These are phyloP conservation scores for Lentinula sp. DNA, from an alignment of 768 basidiomycete genomes.

Conservation along the genomic window DNA sequence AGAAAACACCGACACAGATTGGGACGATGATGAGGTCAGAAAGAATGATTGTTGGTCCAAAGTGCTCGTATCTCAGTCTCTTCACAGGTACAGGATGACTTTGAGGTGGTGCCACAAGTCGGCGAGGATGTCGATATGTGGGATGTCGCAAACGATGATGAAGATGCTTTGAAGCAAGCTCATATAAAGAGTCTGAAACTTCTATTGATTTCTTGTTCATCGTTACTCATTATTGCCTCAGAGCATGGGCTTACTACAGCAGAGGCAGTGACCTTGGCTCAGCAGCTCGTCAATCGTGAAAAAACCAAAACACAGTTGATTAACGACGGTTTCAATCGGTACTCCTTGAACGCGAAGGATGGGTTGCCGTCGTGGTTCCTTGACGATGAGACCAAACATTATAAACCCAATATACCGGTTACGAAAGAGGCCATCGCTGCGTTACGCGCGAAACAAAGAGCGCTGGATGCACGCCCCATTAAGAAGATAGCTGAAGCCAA, in stretches of 20 bases:
- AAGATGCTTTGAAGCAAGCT: slow-evolving; percentile 60
- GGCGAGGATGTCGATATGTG: slow-evolving; percentile 66
- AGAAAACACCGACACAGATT: slow-evolving; percentile 16
- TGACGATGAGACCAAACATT: slow-evolving; percentile 90
- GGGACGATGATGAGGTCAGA: slow-evolving; percentile 21
- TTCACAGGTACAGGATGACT: slow-evolving; percentile 49
- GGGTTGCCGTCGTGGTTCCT: slow-evolving; percentile 94
- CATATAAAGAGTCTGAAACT: slow-evolving; percentile 54
- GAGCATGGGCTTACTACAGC: slow-evolving; percentile 80
- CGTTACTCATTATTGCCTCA: slow-evolving; percentile 22
- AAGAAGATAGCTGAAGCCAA: slow-evolving; percentile 99
- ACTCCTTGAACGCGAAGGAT: slow-evolving; percentile 88
- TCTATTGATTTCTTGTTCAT: neutral
- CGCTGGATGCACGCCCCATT: slow-evolving; percentile 93
- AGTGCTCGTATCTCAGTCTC: neutral
- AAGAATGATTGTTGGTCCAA: neutral
- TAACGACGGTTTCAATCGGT: slow-evolving; percentile 93
- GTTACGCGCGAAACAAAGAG: slow-evolving; percentile 85
- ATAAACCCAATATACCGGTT: slow-evolving; percentile 92
- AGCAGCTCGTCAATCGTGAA: slow-evolving; percentile 84
- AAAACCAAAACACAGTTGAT: slow-evolving; percentile 85
- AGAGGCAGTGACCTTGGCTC: slow-evolving; percentile 89
- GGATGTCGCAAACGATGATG: slow-evolving; percentile 75
- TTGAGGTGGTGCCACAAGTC: slow-evolving; percentile 71
- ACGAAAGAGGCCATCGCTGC: slow-evolving; percentile 91